Evolutionary conservation across 1,284 basidiomycete genomes (phyloP).

Genomic region (Xerocomus amazonicus): DNA sequence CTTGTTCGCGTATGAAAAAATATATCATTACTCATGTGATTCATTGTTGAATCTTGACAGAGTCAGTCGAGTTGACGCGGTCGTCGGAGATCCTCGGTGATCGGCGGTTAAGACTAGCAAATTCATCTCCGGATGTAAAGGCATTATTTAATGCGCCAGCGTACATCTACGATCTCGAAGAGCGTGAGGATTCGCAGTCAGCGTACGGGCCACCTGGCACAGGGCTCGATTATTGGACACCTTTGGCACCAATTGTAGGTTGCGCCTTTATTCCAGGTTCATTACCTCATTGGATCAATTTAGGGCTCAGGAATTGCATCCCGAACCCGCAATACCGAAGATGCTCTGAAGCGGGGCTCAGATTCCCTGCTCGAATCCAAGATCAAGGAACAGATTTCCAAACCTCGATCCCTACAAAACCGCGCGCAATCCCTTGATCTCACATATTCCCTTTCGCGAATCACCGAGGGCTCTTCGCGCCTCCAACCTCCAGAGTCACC

Average conservation of each 20-base stretch:
- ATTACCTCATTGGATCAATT: slow-evolving; percentile 17
- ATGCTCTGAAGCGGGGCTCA: slow-evolving; percentile 78
- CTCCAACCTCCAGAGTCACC: slow-evolving; percentile 70
- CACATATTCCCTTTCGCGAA: slow-evolving; percentile 72
- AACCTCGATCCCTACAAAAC: slow-evolving; percentile 73
- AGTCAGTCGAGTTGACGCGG: slow-evolving; percentile 72
- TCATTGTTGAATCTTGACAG: slow-evolving; percentile 35
- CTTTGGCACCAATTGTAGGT: slow-evolving; percentile 72
- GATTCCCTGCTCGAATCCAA: slow-evolving; percentile 87
- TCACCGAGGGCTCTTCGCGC: slow-evolving; percentile 62
- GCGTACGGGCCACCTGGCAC: slow-evolving; percentile 48
- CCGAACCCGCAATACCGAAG: slow-evolving; percentile 64
- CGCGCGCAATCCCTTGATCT: slow-evolving; percentile 79
- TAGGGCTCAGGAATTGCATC: slow-evolving; percentile 64
- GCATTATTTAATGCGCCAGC: slow-evolving; percentile 85
- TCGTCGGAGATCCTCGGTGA: slow-evolving; percentile 69
- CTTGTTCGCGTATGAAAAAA: slow-evolving; percentile 3
- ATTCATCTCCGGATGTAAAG: slow-evolving; percentile 92
- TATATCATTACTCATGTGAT: neutral
- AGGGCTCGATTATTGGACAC: slow-evolving; percentile 65
- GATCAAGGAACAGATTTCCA: slow-evolving; percentile 71
- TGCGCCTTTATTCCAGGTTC: slow-evolving; percentile 13
- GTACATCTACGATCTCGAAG: slow-evolving; percentile 73
- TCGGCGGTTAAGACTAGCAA: slow-evolving; percentile 76
- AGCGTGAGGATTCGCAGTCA: slow-evolving; percentile 59